These are phyloP conservation scores for Peronospora farinosa DNA, from an alignment of 352 stramenopile genomes.

Conservation along the genomic window DNA sequence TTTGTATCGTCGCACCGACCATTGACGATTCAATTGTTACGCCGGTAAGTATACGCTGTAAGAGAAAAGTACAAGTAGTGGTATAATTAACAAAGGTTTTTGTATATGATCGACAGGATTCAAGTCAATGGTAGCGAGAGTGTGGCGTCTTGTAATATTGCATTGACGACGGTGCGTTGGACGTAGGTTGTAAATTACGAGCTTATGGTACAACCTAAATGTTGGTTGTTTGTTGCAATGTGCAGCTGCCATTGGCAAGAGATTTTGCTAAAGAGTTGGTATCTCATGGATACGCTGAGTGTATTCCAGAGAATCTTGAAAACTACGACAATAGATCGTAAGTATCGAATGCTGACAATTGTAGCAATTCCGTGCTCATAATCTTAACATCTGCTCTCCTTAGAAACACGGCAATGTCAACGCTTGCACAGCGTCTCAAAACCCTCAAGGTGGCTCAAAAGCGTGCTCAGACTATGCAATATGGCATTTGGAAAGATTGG, in stretches of 20 bases:
- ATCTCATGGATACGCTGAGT: constrained; percentile 52
- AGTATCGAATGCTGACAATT: constrained; percentile 8
- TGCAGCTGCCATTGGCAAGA: constrained; percentile 38
- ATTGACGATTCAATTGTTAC: constrained; percentile 54
- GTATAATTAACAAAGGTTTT: neutral
- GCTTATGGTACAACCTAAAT: neutral
- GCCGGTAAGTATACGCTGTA: constrained; percentile 30
- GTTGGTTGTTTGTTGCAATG: neutral
- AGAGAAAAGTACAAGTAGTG: neutral
- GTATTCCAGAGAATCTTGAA: constrained; percentile 46
- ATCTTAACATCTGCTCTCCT: neutral
- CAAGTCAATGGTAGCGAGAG: constrained; percentile 21
- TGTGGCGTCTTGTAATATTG: constrained; percentile 53
- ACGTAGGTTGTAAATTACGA: neutral
- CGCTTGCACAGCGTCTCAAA: constrained; percentile 38
- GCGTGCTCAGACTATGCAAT: constrained; percentile 72
- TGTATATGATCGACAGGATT: constrained; percentile 17
- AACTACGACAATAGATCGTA: constrained; percentile 65
- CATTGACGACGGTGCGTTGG: constrained; percentile 35
- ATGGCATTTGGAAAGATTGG: constrained; percentile 76
- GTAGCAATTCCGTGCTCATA: neutral
- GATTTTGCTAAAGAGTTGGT: constrained; percentile 64
- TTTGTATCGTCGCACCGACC: constrained; percentile 58
- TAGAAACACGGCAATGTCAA: constrained; percentile 19
- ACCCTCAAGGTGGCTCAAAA: constrained; percentile 52